phyloP scores from a whole-genome alignment of 1,284 basidiomycete genomes.

The Malassezia sp. region DNA sequence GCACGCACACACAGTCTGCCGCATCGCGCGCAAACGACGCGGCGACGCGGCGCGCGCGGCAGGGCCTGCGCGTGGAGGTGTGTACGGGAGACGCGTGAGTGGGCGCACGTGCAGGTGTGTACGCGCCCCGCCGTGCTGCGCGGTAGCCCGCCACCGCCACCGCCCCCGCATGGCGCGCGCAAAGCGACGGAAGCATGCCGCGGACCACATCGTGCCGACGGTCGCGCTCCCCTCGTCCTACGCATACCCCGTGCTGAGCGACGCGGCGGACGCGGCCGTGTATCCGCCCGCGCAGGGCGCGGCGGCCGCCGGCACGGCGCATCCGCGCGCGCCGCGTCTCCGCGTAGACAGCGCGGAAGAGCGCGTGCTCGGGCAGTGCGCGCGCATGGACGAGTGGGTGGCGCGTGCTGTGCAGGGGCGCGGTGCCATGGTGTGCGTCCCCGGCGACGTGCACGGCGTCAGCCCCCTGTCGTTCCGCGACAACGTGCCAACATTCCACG shows the following conservation, averaged over 20 bases:
- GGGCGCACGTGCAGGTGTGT: no score
- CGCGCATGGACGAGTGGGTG: constrained; percentile 5
- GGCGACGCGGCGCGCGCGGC: background rate
- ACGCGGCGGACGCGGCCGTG: background rate
- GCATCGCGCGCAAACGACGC: constrained; percentile 4
- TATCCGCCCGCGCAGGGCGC: background rate
- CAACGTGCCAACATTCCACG: background rate
- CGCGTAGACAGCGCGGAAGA: background rate
- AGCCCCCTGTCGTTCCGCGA: background rate
- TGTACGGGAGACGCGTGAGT: no score
- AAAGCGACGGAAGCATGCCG: background rate
- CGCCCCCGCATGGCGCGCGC: no score
- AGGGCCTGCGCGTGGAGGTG: no score
- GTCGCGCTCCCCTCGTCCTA: background rate
- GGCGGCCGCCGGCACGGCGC: background rate
- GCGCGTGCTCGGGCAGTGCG: constrained; percentile 6
- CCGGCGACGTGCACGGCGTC: background rate
- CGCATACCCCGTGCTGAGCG: constrained; percentile 3
- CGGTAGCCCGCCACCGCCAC: no score
- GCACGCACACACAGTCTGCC: constrained; percentile 9
- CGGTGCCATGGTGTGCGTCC: constrained; percentile 11
- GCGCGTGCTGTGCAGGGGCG: constrained; percentile 6
- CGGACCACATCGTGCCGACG: background rate
- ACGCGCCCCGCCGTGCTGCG: no score
- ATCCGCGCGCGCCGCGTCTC: constrained; percentile 4